Evolutionary conservation across 2,329 filamentous ascomycete genomes (phyloP), one percentile per base, ranked within the genome.

Genomic region (Cladosporium sp.): DNA sequence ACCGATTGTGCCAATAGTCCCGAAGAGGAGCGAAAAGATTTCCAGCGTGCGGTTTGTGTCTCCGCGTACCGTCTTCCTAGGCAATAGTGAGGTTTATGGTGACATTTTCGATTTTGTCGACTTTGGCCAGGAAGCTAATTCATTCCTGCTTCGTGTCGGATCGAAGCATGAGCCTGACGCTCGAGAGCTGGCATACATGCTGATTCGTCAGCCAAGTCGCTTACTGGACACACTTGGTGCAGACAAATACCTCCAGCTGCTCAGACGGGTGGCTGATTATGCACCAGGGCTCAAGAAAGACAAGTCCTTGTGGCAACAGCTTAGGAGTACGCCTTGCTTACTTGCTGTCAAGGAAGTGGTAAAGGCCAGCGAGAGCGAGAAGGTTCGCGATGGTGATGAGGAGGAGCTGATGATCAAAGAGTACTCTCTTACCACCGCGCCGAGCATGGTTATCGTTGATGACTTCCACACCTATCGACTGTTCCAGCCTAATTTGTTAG

Each of bases 41-140:
- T 63, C 67, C 51, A 68, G 69, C 49, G 66, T 83, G 47, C 76
- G 80, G 64, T 81, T 85, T 65, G 80, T 92, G 45, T 80, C 84
- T 15, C 93, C 94, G 5, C 83, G 82, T 47, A 80, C 86, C 40
- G 92, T 88, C 63, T 99, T 96, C 71, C 80, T 99, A 2, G 94
- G 94, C 8, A 80, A 82, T 36, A 80, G 82, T 55, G 78, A 84
- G 58, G 81, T 87, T 64, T 99, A 95, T 67, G 88, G 85, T 11
- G 89, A 96, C 34, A 95, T 99, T 34, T 96, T 99, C 65, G 92
- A 97, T 70, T 99, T 97, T 73, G 92, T 97, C 14, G 90, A 97
- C 71, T 99, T 97, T 75, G 92, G 93, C 0, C 77, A 82, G 36
- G 87, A 93, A 70, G 93, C 90, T 2, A 97, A 97, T 68, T 80